A percentile compares a stretch with the other conserved stretches of the same genome.
phyloP scores from a whole-genome alignment of 306 rosid species.

The barrel medic (Medicago truncatula) region MtrunA17r5.0-ANR NC_053043.1:1444001-1444500 shows the following conservation, averaged over 20 bases:
- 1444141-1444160: constrained; percentile 10
- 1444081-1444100: constrained; percentile 19
- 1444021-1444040: constrained; percentile 57
- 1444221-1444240: constrained; percentile 73
- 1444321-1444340: constrained; percentile 85
- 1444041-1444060: not conserved
- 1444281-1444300: constrained; percentile 93
- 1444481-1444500: too few relatives aligned
- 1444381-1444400: constrained; percentile 22
- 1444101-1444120: constrained; percentile 14
- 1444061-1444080: constrained; percentile 20
- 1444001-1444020: constrained; percentile 45
- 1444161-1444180: too few relatives aligned
- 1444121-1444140: constrained; percentile 17
- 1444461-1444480: too few relatives aligned
- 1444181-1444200: constrained; percentile 24
- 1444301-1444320: constrained; percentile 76
- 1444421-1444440: too few relatives aligned
- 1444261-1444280: constrained; percentile 89
- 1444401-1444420: constrained; percentile 22
- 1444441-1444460: too few relatives aligned
- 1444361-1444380: constrained; percentile 12
- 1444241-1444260: constrained; percentile 99
- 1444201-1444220: constrained; percentile 54
- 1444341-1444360: constrained; percentile 77